Evolutionary conservation across 2,329 filamentous ascomycete species (phyloP).

Genomic region (Cercospora zeina): DNA sequence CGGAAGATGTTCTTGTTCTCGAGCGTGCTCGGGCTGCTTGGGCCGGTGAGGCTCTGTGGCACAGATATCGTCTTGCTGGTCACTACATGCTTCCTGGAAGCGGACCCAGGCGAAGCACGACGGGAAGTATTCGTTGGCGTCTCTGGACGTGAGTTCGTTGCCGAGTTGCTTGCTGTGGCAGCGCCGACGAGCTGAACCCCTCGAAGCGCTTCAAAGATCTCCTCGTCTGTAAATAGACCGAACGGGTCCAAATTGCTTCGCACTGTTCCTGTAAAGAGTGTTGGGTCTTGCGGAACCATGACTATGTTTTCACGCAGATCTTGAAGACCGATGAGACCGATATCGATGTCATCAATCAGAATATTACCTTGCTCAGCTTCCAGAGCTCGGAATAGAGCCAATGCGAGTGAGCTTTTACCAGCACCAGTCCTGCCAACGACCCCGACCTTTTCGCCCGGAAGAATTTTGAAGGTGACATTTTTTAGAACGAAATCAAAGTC

Average conservation of each 20-base stretch:
- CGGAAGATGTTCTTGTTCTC: constrained; percentile 95
- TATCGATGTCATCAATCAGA: constrained; percentile 85
- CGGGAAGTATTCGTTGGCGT: constrained; percentile 35
- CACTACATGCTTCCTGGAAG: constrained; percentile 33
- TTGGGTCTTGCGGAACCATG: constrained; percentile 96
- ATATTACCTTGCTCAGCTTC: constrained; percentile 91
- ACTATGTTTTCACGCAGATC: constrained; percentile 92
- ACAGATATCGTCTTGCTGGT: constrained; percentile 41
- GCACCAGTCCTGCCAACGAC: constrained; percentile 95
- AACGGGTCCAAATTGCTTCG: constrained; percentile 94
- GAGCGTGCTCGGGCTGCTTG: constrained; percentile 48
- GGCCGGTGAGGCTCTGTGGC: constrained; percentile 38
- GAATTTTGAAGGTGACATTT: constrained; percentile 81
- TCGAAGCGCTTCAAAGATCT: constrained; percentile 82
- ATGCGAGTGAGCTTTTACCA: constrained; percentile 90
- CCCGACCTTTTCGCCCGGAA: constrained; percentile 85
- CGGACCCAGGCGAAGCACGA: constrained; percentile 31
- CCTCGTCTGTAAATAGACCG: constrained; percentile 79
- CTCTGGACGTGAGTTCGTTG: constrained; percentile 43
- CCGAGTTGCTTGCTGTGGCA: constrained; percentile 45
- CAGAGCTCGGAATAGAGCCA: constrained; percentile 89
- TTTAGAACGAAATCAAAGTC: constrained; percentile 86
- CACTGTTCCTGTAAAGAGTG: constrained; percentile 88
- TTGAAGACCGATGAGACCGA: constrained; percentile 84
- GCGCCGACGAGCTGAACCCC: constrained; percentile 81